Conservation (phyloP, 805 yeast genomes). For the Kodamaea laetipori region DNA sequence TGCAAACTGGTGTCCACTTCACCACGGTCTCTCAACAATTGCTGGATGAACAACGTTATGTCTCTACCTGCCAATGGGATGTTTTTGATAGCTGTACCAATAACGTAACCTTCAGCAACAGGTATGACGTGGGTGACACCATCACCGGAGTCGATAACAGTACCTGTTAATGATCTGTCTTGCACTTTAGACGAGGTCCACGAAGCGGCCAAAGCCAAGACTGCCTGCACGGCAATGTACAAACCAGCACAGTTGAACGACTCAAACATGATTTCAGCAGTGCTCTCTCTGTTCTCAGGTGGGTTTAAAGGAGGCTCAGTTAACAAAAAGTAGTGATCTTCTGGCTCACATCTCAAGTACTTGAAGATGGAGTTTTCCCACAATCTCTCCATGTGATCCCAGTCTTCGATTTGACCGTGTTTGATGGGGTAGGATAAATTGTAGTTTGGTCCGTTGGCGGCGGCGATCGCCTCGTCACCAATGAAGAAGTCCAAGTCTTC, state of each 20-base stretch:
- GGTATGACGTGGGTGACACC: constrained; percentile 99
- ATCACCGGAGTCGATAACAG: constrained; percentile 97
- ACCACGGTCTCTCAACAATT: constrained; percentile 92
- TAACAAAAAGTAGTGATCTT: constrained; percentile 91
- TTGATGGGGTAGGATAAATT: constrained; percentile 88
- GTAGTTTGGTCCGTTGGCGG: constrained; percentile 89
- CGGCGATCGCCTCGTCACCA: constrained; percentile 92
- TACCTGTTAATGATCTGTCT: constrained; percentile 95
- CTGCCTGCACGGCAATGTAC: constrained; percentile 98
- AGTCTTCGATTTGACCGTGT: constrained; percentile 97
- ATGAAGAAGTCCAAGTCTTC: constrained; percentile 93
- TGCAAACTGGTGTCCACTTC: constrained; percentile 90
- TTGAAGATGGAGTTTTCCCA: constrained; percentile 98
- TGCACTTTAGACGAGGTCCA: constrained; percentile 97
- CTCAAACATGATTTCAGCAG: constrained; percentile 99
- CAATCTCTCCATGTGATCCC: constrained; percentile 99
- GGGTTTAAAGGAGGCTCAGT: constrained; percentile 99
- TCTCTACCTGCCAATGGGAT: constrained; percentile 99
- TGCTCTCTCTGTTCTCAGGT: constrained; percentile 98
- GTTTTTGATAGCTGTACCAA: constrained; percentile 95
- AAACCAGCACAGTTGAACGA: constrained; percentile 98
- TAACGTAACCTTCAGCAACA: constrained; percentile 98
- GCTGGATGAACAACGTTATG: constrained; percentile 90
- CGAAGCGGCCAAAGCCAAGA: constrained; percentile 95
- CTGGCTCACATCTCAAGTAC: constrained; percentile 96